Evolutionary conservation across 176 grass and related monocot species (phyloP), one percentile per base, ranked within the genome.

Genomic region (Alloteropsis semialata): DNA sequence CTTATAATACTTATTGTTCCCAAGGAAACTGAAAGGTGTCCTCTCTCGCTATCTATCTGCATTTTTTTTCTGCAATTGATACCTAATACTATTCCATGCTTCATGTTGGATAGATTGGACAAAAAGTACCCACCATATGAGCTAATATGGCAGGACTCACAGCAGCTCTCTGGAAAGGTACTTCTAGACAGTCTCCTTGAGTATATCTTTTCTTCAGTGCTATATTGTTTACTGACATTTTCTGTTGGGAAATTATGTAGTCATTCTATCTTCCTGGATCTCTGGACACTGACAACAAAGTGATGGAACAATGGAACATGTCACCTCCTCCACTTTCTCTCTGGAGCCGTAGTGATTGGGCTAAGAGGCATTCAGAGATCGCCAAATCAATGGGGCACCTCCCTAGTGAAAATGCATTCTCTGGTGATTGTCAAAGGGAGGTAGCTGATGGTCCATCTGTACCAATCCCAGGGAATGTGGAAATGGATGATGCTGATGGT

Each of bases 191-290:
- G 29, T 71, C 41, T 66, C 43, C 13, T 59, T 81, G 33, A 78
- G 30, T 64, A 62, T 59, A 84, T 87, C 46, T 25, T 54, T 65
- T 78, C 27, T 76, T 33, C 8, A 43, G 28, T 78, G 53, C 36
- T 67, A 14, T 48, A 33, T 65, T 70, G 57, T 76, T 39, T 49
- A 21, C 63, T 73, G 71, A 59, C 61, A 8, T 12, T 69, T 78
- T 78, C 50, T 85, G 30, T 75, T 48, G 57, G 41, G 17, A 84
- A 79, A 75, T 76, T 68, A 28, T 89, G 34, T 56, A 94, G 95
- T 91, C 95, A 38, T 97, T 98, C 82, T 98, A 98, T 88, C 88
- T 98, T 38, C 96, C 96, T 46, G 92, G 92, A 71, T 95, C 90
- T 17, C 77, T 93, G 4, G 92, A 90, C 83, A 46, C 74, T 65